Evolutionary conservation across 768 basidiomycete species (phyloP), one percentile per base, ranked within the genome.

Genomic region (Calocybe gangraenosa): DNA sequence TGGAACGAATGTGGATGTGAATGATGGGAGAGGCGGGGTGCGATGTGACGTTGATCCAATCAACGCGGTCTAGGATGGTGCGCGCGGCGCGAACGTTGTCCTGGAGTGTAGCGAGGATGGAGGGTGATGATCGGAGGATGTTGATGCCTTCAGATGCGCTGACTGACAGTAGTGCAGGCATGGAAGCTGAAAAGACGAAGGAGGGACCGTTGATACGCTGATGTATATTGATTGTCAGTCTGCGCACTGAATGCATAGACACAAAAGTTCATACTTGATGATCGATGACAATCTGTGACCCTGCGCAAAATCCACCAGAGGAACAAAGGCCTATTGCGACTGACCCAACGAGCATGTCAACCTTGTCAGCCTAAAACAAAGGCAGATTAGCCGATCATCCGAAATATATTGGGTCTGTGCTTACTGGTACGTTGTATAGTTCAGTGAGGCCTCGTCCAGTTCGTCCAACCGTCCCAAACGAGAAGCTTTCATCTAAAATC

Each of bases 361-460:
- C 84, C 57, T 93, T 90, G 6, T 78, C 67, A 0, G 92, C 90
- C 87, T 92, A 44, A 1, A 34, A 15, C n/a, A n/a, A n/a, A n/a
- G n/a, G n/a, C n/a, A n/a, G n/a, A n/a, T 28, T 19, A 7, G 3
- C 43, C 19, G 14, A 21, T 45, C 22, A 41, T 25, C 5, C 25
- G n/a, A 14, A 19, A 19, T 18, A 1, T 11, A 18, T 37, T 19
- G 30, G 7, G 30, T 8, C 25, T 35, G 38, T 46, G 65, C 84
- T 43, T 66, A 92, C 93, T 0, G 92, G 86, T 40, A 98, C 86
- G 48, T 93, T 92, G 67, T 89, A 97, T 15, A 96, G 69, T 59
- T 99, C 95, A 0, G 96, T 97, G 40, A 97, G 69, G 31, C 96
- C 96, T 42, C 94, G 87, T 30, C 96, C 96, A 19, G 94, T 95